A percentile compares a stretch with the other conserved stretches of the same genome.
phyloP scores from a whole-genome alignment of 176 grass and related monocot genomes.

The Dendrocalamus sinicus region DNA sequence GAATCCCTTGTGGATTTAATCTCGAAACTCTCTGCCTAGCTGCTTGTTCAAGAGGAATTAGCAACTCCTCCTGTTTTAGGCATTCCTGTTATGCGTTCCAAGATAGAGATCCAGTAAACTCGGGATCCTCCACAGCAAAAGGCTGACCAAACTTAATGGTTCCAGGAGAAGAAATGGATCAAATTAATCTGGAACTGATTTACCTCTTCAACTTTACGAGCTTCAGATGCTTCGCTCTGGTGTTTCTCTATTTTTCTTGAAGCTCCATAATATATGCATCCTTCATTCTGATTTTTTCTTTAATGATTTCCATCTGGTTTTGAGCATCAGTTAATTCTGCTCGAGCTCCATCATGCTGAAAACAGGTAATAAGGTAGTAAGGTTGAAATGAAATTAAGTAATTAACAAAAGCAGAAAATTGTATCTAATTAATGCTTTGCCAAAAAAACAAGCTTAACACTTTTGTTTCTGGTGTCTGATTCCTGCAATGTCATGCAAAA shows the following conservation, averaged over 20 bases:
- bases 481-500: conserved; percentile 6
- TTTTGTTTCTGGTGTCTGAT: background rate
- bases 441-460: background rate
- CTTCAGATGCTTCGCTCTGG: conserved; percentile 64
- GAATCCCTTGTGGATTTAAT: conserved; percentile 70
- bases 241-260: conserved; percentile 65
- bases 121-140: conserved; percentile 11
- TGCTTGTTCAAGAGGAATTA: conserved; percentile 82
- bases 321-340: conserved; percentile 69
- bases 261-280: conserved; percentile 58
- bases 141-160: conserved; percentile 4
- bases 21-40: conserved; percentile 82
- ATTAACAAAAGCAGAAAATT: conserved; percentile 13
- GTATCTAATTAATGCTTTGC: background rate
- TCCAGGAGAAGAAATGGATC: conserved; percentile 14
- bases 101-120: conserved; percentile 19
- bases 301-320: conserved; percentile 74
- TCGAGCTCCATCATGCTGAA: conserved; percentile 77
- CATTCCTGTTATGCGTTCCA: conserved; percentile 62
- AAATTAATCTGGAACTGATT: conserved; percentile 29
- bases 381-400: conserved; percentile 25
- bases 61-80: conserved; percentile 68
- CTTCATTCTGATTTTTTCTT: conserved; percentile 66
- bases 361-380: conserved; percentile 4
- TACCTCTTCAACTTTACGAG: conserved; percentile 76